A percentile compares a stretch with the other conserved stretches of the same genome.
These are phyloP conservation scores for Phialophora verrucosa DNA, from an alignment of 2,329 filamentous ascomycete genomes.

Conservation along the genomic window DNA sequence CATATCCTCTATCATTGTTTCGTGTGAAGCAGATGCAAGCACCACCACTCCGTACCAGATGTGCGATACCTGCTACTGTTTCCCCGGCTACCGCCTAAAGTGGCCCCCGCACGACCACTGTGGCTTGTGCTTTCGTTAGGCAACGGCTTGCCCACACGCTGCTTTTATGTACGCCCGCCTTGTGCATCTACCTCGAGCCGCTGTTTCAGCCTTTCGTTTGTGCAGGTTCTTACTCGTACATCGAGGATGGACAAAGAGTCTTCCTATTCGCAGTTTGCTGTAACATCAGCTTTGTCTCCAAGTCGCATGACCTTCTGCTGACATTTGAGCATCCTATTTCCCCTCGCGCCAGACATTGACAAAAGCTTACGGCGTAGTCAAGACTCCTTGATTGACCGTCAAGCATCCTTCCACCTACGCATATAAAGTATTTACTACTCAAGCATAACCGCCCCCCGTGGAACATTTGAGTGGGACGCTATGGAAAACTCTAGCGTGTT, in stretches of 20 bases:
- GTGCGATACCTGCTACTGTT: constrained; percentile 9
- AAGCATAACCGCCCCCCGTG: no score
- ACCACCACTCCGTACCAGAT: background rate
- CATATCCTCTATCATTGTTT: background rate
- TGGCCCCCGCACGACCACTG: constrained; percentile 5
- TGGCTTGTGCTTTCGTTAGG: constrained; percentile 5
- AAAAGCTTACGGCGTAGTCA: background rate
- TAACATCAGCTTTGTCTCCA: background rate
- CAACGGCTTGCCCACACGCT: background rate
- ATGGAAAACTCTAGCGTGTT: background rate
- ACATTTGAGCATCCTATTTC: background rate
- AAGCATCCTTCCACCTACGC: background rate
- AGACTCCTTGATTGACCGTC: background rate
- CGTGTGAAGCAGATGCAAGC: background rate
- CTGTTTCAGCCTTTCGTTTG: constrained; percentile 19
- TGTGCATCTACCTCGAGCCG: background rate
- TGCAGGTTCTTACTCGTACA: background rate
- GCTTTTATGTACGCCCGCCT: constrained; percentile 1
- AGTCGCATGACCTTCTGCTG: background rate
- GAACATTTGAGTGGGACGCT: background rate
- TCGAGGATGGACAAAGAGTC: background rate
- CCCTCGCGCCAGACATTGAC: background rate
- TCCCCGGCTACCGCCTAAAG: constrained; percentile 15
- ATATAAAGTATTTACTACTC: background rate
- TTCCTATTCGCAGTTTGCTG: background rate